Conservation (phyloP, 441 rosid species). For the Adansonia gregorii region DNA sequence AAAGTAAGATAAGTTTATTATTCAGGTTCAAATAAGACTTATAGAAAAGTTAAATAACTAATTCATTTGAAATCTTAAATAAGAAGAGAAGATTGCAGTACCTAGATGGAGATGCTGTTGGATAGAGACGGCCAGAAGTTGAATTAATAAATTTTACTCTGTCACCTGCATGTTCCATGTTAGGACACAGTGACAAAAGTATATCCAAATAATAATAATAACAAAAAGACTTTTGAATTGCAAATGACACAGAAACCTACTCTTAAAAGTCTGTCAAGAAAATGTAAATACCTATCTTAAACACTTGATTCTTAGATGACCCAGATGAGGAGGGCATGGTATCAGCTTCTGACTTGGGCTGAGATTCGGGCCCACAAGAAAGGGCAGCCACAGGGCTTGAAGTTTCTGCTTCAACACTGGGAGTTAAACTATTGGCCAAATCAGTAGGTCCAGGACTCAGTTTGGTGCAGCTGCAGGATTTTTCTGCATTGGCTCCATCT, state of each 20-base stretch:
- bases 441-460: conserved; percentile 47
- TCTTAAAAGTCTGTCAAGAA: conserved; percentile 20
- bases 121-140: conserved; percentile 47
- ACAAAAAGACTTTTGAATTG: conserved; percentile 3
- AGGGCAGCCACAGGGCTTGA: conserved; percentile 55
- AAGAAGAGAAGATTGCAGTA: conserved; percentile 24
- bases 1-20: not conserved
- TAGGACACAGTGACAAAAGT: conserved; percentile 29
- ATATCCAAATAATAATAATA: conserved; percentile 25
- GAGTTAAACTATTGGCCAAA: conserved; percentile 43
- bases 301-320: conserved; percentile 48
- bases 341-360: conserved; percentile 56
- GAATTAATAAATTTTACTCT: conserved; percentile 61
- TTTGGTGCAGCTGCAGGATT: conserved; percentile 51
- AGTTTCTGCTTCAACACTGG: conserved; percentile 53
- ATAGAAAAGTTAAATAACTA: not conserved
- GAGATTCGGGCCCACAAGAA: conserved; percentile 54
- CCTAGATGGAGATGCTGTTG: conserved; percentile 55
- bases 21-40: not conserved
- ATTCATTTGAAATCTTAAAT: not conserved
- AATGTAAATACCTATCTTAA: conserved; percentile 56
- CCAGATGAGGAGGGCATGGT: conserved; percentile 51
- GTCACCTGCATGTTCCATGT: conserved; percentile 61
- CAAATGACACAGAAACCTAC: conserved; percentile 6
- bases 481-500: conserved; percentile 62